phyloP scores from a whole-genome alignment of 2,329 filamentous ascomycete genomes.

The Ascochyta viciae-villosae region DNA sequence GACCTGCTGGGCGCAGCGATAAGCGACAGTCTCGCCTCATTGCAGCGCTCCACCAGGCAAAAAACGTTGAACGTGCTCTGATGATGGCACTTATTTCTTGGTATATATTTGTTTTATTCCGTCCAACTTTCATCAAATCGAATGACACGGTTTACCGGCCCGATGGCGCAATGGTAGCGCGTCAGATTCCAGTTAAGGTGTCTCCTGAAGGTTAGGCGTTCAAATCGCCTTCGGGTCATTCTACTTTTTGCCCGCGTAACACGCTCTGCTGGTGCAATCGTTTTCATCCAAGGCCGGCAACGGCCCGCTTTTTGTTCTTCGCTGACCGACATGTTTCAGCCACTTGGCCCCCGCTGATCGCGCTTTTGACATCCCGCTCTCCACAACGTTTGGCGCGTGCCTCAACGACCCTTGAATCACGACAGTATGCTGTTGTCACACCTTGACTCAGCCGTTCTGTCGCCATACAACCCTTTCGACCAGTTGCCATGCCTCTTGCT shows the following conservation, averaged over 20 bases:
- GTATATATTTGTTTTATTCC: too few species aligned
- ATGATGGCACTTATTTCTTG: too few species aligned
- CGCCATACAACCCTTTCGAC: background rate
- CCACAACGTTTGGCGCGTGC: slow-evolving; percentile 2
- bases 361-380: slow-evolving; percentile 2
- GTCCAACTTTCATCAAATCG: background rate
- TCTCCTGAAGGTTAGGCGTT: slow-evolving; percentile 25
- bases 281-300: background rate
- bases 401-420: background rate
- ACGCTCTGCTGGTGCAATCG: background rate
- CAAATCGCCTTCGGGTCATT: slow-evolving; percentile 23
- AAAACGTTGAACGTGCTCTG: too few species aligned
- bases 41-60: too few species aligned
- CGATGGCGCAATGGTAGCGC: slow-evolving; percentile 25
- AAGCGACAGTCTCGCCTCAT: too few species aligned
- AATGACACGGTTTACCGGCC: slow-evolving; percentile 22
- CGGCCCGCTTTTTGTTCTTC: slow-evolving; percentile 8
- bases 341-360: background rate
- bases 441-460: background rate
- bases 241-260: slow-evolving; percentile 1
- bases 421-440: background rate
- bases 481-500: background rate
- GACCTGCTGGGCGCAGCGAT: too few species aligned
- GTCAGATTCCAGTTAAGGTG: slow-evolving; percentile 24
- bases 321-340: slow-evolving; percentile 14